phyloP scores from a whole-genome alignment of 805 yeast genomes.

The Candida sanyiensis region DNA sequence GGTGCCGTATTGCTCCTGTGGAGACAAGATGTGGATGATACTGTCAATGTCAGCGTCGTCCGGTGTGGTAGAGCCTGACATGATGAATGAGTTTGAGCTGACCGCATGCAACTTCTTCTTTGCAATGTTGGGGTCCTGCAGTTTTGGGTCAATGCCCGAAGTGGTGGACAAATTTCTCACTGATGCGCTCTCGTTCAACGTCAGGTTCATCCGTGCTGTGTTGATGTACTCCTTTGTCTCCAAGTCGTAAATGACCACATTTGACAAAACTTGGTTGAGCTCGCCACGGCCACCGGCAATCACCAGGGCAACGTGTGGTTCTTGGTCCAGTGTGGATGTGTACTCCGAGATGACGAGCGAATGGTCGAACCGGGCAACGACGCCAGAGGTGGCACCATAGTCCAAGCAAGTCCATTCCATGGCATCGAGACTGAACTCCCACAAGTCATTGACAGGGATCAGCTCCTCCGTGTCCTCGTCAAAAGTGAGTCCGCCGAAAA shows the following conservation, averaged over 20 bases:
- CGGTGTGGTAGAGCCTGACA: conserved; percentile 13
- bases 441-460: conserved; percentile 55
- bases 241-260: conserved; percentile 39
- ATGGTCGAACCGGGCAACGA: conserved; percentile 46
- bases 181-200: conserved; percentile 18
- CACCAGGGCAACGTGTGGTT: conserved; percentile 43
- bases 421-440: conserved; percentile 56
- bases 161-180: conserved; percentile 6
- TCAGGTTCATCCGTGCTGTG: conserved; percentile 18
- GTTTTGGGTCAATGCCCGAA: conserved; percentile 14
- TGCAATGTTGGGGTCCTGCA: neutral
- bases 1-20: conserved; percentile 7
- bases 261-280: conserved; percentile 26
- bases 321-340: conserved; percentile 31
- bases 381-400: conserved; percentile 34
- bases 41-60: conserved; percentile 11
- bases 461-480: conserved; percentile 32
- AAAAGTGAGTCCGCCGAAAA: conserved; percentile 60
- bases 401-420: conserved; percentile 50
- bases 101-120: conserved; percentile 15
- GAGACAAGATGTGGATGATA: conserved; percentile 20
- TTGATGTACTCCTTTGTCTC: conserved; percentile 29
- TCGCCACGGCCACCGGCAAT: conserved; percentile 49
- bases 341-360: conserved; percentile 38
- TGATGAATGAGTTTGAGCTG: conserved; percentile 17